Evolutionary conservation across 495 filamentous ascomycete genomes (phyloP).

Genomic region (Trichoderma asperelloides): DNA sequence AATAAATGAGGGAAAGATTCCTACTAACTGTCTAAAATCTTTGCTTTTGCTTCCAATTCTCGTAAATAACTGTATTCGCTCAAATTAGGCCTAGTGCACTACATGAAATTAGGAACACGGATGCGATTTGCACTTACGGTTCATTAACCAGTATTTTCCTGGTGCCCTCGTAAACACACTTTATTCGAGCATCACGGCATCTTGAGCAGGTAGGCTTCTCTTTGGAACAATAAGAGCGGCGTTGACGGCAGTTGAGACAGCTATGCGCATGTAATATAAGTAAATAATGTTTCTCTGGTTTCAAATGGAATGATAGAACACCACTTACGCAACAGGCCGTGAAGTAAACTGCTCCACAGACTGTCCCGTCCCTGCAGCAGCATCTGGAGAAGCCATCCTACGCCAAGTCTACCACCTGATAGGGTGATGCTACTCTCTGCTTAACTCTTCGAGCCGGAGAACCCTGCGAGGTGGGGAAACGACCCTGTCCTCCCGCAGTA

Average conservation of each 20-base stretch:
- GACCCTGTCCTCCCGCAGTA: not conserved
- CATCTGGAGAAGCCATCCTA: not conserved
- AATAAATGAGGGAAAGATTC: not conserved
- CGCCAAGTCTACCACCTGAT: not conserved
- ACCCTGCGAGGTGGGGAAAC: not conserved
- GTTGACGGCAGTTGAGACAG: constrained; percentile 17
- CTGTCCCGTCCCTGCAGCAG: not conserved
- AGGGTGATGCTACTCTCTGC: not conserved
- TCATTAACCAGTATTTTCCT: constrained; percentile 19
- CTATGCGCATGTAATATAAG: constrained; percentile 7
- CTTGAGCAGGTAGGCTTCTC: constrained; percentile 17
- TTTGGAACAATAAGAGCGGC: constrained; percentile 18
- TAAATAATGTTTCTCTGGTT: not conserved
- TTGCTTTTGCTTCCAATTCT: constrained; percentile 16
- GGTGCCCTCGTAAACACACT: constrained; percentile 17
- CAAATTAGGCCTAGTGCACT: not conserved
- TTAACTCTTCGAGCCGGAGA: not conserved
- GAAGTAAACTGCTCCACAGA: not conserved
- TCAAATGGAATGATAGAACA: not conserved
- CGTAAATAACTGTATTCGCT: constrained; percentile 14
- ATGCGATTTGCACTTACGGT: constrained; percentile 11
- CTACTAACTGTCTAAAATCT: constrained; percentile 1
- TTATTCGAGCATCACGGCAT: constrained; percentile 13
- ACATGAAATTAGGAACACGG: not conserved
- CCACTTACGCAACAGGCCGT: not conserved